phyloP scores from a whole-genome alignment of 805 yeast genomes.

The Kazachstania psychrophila region DNA sequence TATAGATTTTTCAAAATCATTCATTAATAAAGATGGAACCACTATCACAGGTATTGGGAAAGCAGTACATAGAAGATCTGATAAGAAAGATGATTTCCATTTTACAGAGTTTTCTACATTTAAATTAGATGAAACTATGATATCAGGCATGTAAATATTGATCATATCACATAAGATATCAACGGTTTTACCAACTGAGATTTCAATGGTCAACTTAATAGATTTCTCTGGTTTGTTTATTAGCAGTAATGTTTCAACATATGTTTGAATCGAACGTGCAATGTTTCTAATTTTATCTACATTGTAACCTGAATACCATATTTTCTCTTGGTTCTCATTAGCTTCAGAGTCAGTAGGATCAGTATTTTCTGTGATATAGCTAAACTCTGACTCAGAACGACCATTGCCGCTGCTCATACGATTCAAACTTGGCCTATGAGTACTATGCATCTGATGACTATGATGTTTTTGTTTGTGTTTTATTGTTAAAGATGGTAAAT shows the following conservation, averaged over 20 bases:
- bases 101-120: constrained; percentile 8
- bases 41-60: constrained; percentile 27
- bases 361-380: too few relatives aligned
- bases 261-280: constrained; percentile 17
- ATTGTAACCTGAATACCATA: constrained; percentile 29
- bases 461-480: background rate
- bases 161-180: constrained; percentile 22
- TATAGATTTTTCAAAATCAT: constrained; percentile 19
- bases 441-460: too few relatives aligned
- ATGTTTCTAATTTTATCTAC: constrained; percentile 16
- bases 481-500: constrained; percentile 18
- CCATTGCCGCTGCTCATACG: too few relatives aligned
- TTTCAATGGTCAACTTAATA: constrained; percentile 28
- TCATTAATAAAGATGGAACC: constrained; percentile 24
- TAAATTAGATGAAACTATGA: constrained; percentile 20
- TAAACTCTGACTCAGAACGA: background rate
- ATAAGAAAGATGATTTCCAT: constrained; percentile 20
- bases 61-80: constrained; percentile 20
- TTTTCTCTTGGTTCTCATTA: constrained; percentile 6
- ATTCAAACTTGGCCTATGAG: too few relatives aligned
- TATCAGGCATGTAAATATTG: constrained; percentile 28
- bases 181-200: constrained; percentile 23
- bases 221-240: constrained; percentile 10
- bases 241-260: constrained; percentile 12
- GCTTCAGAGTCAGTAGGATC: background rate